Conservation (phyloP, 768 basidiomycete species). For the Pleurotus djamor region DNA sequence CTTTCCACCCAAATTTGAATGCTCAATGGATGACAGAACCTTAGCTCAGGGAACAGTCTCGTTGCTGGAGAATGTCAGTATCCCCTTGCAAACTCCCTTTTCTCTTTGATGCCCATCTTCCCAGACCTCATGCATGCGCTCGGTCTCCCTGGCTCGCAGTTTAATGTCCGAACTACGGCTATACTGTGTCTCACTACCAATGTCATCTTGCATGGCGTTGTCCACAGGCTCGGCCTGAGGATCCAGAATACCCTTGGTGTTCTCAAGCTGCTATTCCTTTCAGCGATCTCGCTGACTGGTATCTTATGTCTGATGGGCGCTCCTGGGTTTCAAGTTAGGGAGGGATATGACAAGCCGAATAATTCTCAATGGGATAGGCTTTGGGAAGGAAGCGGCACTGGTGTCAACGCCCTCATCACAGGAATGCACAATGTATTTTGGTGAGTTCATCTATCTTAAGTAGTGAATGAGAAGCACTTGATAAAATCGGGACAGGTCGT, state of each 20-base stretch:
- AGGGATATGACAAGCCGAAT: constrained; percentile 48
- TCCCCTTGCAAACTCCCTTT: neutral
- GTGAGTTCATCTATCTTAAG: no score
- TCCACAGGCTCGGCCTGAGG: constrained; percentile 51
- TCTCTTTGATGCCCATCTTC: neutral
- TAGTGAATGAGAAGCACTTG: no score
- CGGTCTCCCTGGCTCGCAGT: constrained; percentile 38
- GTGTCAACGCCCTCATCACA: constrained; percentile 57
- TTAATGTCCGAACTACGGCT: constrained; percentile 50
- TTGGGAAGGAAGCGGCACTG: constrained; percentile 61
- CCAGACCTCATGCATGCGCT: constrained; percentile 61
- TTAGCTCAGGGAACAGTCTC: constrained; percentile 47
- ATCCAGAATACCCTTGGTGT: constrained; percentile 33
- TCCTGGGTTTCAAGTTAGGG: constrained; percentile 45
- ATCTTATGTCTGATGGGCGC: constrained; percentile 46
- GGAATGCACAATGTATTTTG: constrained; percentile 73
- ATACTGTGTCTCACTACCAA: constrained; percentile 55
- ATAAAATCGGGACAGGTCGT: no score
- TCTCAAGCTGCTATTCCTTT: constrained; percentile 56
- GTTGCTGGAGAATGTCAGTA: constrained; percentile 70
- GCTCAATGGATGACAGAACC: no score
- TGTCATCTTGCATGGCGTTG: constrained; percentile 53
- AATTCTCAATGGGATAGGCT: constrained; percentile 60
- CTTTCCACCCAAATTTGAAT: no score
- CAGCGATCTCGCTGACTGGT: constrained; percentile 50